These are phyloP conservation scores for Lunularia cruciata DNA, from an alignment of 225 moss, liverwort and hornwort species.

Conservation along the genomic window DNA sequence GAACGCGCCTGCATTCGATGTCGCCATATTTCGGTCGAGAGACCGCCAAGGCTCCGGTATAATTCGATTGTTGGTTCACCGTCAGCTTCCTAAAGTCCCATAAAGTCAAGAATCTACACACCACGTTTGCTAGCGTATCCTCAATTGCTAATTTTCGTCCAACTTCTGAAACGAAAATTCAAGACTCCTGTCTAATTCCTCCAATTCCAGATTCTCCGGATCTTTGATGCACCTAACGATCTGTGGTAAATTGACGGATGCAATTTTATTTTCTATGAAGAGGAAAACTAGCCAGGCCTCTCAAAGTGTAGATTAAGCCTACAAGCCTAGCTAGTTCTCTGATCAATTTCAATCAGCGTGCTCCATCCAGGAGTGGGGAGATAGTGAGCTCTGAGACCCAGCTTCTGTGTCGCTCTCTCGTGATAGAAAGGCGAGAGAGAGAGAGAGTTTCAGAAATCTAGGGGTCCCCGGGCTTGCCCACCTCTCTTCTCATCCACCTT, in stretches of 20 bases:
- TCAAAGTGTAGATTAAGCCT: too few relatives aligned
- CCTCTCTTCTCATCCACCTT: not conserved
- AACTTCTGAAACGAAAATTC: too few relatives aligned
- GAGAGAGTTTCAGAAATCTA: not conserved
- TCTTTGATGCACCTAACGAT: not conserved
- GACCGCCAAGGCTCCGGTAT: not conserved
- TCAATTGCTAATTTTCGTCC: not conserved
- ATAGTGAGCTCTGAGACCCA: constrained; percentile 1
- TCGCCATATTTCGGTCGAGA: constrained; percentile 21
- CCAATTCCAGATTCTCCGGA: not conserved
- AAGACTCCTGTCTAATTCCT: not conserved
- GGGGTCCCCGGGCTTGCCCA: not conserved
- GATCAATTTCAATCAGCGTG: not conserved
- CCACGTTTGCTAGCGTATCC: not conserved
- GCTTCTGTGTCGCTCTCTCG: not conserved
- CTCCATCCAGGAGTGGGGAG: not conserved
- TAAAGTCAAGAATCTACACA: not conserved
- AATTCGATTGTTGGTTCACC: not conserved
- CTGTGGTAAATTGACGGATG: not conserved
- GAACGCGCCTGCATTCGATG: constrained; percentile 21
- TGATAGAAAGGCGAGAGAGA: not conserved
- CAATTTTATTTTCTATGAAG: constrained; percentile 6
- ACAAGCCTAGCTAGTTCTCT: constrained; percentile 4
- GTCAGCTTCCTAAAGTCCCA: not conserved
- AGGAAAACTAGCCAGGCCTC: not conserved